phyloP scores from a whole-genome alignment of 2,329 filamentous ascomycete species.

The Botrytis aclada region DNA sequence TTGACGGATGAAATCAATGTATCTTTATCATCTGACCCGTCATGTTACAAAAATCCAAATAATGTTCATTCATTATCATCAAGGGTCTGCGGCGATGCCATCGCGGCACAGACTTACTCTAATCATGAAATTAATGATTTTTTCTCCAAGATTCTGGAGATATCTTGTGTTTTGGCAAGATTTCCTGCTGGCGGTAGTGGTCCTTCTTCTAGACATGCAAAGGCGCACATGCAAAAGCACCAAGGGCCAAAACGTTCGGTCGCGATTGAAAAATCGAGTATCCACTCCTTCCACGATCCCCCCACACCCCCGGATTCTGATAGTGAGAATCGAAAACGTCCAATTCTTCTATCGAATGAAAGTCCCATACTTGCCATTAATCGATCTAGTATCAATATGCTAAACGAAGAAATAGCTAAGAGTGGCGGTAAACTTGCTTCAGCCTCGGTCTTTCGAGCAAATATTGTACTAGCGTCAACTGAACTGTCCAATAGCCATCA shows the following conservation, averaged over 20 bases:
- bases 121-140: conserved; percentile 66
- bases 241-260: conserved; percentile 39
- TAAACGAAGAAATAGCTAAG: conserved; percentile 70
- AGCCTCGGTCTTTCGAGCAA: conserved; percentile 80
- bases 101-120: conserved; percentile 68
- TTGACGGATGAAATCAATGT: conserved; percentile 45
- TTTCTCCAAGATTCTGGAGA: conserved; percentile 71
- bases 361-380: conserved; percentile 88
- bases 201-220: conserved; percentile 63
- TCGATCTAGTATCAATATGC: conserved; percentile 69
- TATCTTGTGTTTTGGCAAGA: conserved; percentile 79
- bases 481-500: conserved; percentile 38
- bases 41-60: conserved; percentile 47
- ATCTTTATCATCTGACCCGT: conserved; percentile 66
- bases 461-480: conserved; percentile 66
- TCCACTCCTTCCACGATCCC: conserved; percentile 52
- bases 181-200: conserved; percentile 68
- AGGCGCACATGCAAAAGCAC: conserved; percentile 64
- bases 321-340: conserved; percentile 44
- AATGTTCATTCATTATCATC: conserved; percentile 49
- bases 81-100: conserved; percentile 78
- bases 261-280: conserved; percentile 37
- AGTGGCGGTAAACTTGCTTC: conserved; percentile 63
- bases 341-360: conserved; percentile 85
- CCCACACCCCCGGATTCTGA: conserved; percentile 59